Conservation (phyloP, 2,329 filamentous ascomycete genomes). For the Colletotrichum phormii region DNA sequence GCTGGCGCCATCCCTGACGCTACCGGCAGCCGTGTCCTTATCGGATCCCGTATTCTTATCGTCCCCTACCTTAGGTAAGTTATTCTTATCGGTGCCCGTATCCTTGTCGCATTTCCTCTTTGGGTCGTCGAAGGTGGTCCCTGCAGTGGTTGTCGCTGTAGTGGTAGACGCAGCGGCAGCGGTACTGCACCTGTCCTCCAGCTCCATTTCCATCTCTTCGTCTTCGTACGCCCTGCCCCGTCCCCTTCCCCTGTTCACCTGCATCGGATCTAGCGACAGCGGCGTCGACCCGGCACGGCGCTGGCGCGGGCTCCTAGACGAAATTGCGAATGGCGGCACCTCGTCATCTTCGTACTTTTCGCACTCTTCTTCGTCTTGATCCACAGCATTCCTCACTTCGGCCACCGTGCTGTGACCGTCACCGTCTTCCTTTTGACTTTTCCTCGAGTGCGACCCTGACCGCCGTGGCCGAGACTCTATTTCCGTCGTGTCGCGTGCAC, state of each 20-base stretch:
- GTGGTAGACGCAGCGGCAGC: constrained; percentile 12
- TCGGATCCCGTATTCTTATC: neutral
- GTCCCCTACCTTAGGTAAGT: too few relatives aligned
- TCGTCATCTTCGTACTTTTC: neutral
- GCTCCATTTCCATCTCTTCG: constrained; percentile 5
- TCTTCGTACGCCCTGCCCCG: neutral
- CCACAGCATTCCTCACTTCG: neutral
- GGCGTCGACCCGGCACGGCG: constrained; percentile 37
- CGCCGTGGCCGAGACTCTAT: neutral
- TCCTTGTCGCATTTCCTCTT: neutral
- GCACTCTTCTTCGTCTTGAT: neutral
- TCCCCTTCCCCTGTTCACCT: constrained; percentile 2
- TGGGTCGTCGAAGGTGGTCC: neutral
- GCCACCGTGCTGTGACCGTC: neutral
- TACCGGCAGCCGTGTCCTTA: neutral
- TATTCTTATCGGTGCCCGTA: neutral
- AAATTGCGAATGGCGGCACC: constrained; percentile 9
- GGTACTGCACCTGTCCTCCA: constrained; percentile 18
- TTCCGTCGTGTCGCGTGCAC: constrained; percentile 14
- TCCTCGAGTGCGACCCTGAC: neutral
- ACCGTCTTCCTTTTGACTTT: neutral
- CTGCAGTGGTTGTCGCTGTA: too few relatives aligned
- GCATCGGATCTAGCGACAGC: constrained; percentile 34
- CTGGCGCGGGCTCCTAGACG: constrained; percentile 25
- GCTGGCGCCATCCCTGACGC: neutral